These are phyloP conservation scores for Monosporascus cannonballus DNA, from an alignment of 2,329 filamentous ascomycete species.

Conservation along the genomic window DNA sequence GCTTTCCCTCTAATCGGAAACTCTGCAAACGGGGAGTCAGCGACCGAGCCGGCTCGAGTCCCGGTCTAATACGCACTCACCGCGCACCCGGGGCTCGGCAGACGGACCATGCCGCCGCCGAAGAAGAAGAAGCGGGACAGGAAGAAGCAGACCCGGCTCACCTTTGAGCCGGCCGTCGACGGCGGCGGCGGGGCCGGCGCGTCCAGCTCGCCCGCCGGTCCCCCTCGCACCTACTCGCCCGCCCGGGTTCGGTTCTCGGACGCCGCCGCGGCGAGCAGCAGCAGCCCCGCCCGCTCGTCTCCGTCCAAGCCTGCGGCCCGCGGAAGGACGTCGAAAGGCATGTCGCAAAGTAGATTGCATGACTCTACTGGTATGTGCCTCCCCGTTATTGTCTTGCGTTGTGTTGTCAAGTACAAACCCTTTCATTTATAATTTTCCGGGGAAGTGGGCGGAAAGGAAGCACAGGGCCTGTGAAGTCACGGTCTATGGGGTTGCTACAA, in stretches of 20 bases:
- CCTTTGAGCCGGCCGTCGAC: constrained; percentile 22
- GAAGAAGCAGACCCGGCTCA: constrained; percentile 23
- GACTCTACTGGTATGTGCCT: constrained; percentile 11
- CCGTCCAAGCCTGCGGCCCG: constrained; percentile 2
- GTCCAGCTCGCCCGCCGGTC: constrained; percentile 12
- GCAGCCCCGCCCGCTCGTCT: constrained; percentile 8
- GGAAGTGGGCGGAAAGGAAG: too few species aligned
- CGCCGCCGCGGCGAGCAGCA: constrained; percentile 2
- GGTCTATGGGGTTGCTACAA: background rate
- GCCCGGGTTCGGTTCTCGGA: constrained; percentile 23
- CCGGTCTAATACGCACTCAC: background rate
- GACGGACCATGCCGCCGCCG: constrained; percentile 14
- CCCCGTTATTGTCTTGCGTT: background rate
- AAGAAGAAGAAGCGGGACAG: constrained; percentile 10
- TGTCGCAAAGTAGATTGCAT: constrained; percentile 11
- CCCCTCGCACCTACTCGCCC: constrained; percentile 15
- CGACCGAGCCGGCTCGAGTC: too few species aligned
- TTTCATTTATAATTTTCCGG: too few species aligned
- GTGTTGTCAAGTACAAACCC: background rate
- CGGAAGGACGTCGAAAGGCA: constrained; percentile 1
- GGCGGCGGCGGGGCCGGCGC: background rate
- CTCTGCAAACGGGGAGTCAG: too few species aligned
- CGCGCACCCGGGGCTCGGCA: background rate
- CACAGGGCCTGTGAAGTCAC: too few species aligned
- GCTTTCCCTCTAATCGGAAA: too few species aligned